Base-by-base conservation (phyloP, 306 rosid genomes). In the Crataegus laevigata region DNA sequence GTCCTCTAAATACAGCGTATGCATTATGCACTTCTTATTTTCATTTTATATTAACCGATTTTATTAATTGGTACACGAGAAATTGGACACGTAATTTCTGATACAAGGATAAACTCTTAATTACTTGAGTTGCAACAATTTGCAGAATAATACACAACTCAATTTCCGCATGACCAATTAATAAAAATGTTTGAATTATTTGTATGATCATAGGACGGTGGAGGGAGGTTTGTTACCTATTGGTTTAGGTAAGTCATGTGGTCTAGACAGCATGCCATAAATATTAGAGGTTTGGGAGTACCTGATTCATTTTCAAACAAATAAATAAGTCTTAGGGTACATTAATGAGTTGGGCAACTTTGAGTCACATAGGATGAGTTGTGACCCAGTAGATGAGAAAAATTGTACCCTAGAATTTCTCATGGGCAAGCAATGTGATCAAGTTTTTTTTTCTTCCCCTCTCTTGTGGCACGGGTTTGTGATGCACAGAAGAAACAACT, bases 221-320 rank as follows among this genome's bases (percentile, higher is more conserved):
- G 72, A 63, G 68, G 24, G 68, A 61, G 68, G 22, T 2, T 18
- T 15, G 47, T 19, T 25, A 30, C 86, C 45, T 63, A 72, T 28
- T 67, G 65, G 83, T 79, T 19, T 34, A 80, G 84, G 84, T 71
- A 72, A 66, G 65, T 80, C 90, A 84, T 82, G 90, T 78, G 85
- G 79, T 75, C 69, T 2, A 62, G 60, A 52, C 72, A 68, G 57
- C 76, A 19, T 79, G 87, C 91, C 82, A 80, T 89, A 55, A 89
- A 82, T 85, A 58, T 72, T 51, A 65, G 18, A 36, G 66, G 75
- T 34, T 65, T 65, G 69, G 50, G 9, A 64, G 25, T 18, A 62
- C 22, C 67, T 26, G 32, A 15, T 29, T 30, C 43, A 30, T 30
- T 63, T 63, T 63, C 24, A 30, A 30, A 63, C 34, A 30, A 63